Evolutionary conservation across 352 stramenopile species (phyloP), one percentile per base, ranked within the genome.

Genomic region (Phytophthora idaei): DNA sequence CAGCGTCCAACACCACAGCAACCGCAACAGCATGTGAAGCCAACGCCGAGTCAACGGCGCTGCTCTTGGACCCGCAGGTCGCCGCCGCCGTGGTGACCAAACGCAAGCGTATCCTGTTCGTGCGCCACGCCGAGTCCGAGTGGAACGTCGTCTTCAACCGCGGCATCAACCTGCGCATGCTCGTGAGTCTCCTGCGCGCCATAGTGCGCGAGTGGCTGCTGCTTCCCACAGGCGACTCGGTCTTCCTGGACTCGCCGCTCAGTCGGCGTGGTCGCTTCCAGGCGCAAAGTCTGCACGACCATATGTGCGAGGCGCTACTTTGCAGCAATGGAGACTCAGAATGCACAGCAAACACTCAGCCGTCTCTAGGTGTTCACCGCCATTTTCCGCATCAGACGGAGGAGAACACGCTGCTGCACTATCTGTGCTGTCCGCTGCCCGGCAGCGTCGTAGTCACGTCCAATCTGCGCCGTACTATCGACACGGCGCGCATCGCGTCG

Each of bases 101-200:
- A 49, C 48, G 31, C 32, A 93, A 92, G 72, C 86, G 80, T 45
- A 73, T 97, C 31, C 48, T 97, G 7, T 96, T 96, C 63, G 75
- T 96, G 25, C 83, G 89, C n/a, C 89, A 97, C 47, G 87, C 82
- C 32, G 89, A 97, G 73, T 95, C 86, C 45, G 83, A 93, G 64
- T 96, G 89, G 89, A 97, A 97, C 66, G 79, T 90, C 51, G 72
- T 95, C 37, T 97, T 97, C 57, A 97, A 97, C 60, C 90, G 90
- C 44, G 85, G 87, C 36, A 28, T 87, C 2, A 78, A 76, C 59
- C 73, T 77, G 45, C 66, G 69, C 9, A 74, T 71, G n/a, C 44
- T 85, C 6, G 56, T 80, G 50, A 70, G 62, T 46, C 71, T 96
- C 34, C 36, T 89, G 4, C 82, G 76, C 27, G 77, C 88, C 0